Conservation (phyloP, 176 grass and related monocot species). For the Raddia distichophylla region DNA sequence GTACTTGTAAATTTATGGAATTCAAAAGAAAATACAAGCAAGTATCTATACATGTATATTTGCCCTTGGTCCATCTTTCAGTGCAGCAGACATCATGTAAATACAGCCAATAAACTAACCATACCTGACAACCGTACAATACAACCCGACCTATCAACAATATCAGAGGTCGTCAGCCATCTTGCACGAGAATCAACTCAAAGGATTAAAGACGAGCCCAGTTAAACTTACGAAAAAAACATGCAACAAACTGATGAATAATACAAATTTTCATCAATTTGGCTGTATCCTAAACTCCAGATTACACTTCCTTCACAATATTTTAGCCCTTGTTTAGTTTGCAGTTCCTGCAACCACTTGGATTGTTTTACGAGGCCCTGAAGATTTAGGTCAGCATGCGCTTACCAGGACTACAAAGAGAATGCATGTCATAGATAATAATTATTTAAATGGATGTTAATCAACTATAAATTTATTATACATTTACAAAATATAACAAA, state of each 20-base stretch:
- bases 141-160: neutral
- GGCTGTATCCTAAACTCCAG: too few species aligned
- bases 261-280: neutral
- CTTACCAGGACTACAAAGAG: neutral
- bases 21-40: neutral
- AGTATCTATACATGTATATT: neutral
- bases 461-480: too few species aligned
- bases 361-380: neutral
- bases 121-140: neutral
- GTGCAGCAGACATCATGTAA: neutral
- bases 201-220: neutral
- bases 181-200: neutral
- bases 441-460: too few species aligned
- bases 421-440: too few species aligned
- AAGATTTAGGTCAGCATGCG: neutral
- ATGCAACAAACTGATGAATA: neutral
- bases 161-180: neutral
- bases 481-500: too few species aligned
- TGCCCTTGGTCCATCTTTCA: neutral
- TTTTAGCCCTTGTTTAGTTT: neutral
- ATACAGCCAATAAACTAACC: neutral
- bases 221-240: neutral
- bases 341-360: neutral
- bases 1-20: neutral
- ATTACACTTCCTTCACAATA: neutral